A percentile compares a stretch with the other conserved stretches of the same genome.
These are phyloP conservation scores for Monotropa hypopitys DNA, from an alignment of 179 eudicot genomes.

Conservation along the genomic window DNA sequence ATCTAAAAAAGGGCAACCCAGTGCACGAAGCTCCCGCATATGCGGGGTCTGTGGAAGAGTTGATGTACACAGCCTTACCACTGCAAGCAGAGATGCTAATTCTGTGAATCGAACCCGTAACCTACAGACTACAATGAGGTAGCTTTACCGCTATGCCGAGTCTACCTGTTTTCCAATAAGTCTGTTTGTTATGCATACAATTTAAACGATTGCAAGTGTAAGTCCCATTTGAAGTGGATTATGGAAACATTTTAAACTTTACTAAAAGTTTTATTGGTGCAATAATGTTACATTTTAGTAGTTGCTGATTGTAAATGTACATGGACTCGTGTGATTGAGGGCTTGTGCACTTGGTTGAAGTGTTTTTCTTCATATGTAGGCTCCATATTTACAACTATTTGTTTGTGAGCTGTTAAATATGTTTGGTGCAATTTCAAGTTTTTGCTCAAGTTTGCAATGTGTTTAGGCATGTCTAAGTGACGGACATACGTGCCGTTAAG, in stretches of 20 bases:
- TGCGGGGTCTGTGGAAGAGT: no score
- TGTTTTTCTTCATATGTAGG: not conserved
- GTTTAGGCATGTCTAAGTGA: not conserved
- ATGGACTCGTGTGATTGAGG: not conserved
- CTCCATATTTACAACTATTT: not conserved
- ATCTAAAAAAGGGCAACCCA: no score
- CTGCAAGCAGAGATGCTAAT: no score
- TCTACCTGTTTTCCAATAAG: not conserved
- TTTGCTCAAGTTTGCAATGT: not conserved
- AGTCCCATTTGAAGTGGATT: not conserved
- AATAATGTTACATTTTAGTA: not conserved
- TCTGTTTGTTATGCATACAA: not conserved
- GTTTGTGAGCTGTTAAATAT: not conserved
- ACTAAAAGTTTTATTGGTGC: not conserved
- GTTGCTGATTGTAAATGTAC: not conserved
- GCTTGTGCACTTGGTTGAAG: not conserved
- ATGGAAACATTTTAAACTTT: not conserved
- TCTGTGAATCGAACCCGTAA: no score
- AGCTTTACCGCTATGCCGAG: no score
- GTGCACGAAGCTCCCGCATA: no score
- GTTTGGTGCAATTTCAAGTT: not conserved
- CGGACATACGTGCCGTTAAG: not conserved
- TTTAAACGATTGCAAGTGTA: not conserved
- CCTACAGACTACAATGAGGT: no score
- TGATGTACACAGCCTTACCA: no score